Conservation (phyloP, 441 rosid genomes). For the Macaranga tanarius region DNA sequence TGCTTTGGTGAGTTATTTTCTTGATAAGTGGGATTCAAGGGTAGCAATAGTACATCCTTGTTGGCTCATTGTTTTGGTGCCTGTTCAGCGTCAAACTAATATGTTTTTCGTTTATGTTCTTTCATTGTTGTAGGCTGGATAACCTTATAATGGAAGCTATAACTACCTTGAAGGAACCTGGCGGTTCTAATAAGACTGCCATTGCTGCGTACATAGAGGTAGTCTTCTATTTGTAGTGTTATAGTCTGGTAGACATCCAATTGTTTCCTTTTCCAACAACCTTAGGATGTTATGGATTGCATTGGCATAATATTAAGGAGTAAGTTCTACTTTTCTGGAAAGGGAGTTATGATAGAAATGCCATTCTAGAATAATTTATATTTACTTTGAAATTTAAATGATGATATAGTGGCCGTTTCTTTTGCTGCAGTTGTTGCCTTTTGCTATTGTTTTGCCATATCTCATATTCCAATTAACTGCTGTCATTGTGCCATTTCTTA, state of each 20-base stretch:
- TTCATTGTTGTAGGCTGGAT: constrained; percentile 59
- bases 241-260: background rate
- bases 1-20: background rate
- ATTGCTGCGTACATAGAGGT: constrained; percentile 92
- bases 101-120: constrained; percentile 7
- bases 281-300: background rate
- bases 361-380: background rate
- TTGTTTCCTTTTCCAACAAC: background rate
- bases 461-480: background rate
- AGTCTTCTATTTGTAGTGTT: constrained; percentile 14
- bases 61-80: background rate
- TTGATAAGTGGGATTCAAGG: no score
- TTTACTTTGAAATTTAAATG: background rate
- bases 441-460: background rate
- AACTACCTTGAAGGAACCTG: constrained; percentile 74
- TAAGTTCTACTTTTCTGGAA: background rate
- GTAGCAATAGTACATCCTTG: background rate
- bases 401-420: background rate
- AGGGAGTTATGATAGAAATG: background rate
- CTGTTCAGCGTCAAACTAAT: background rate
- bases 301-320: background rate
- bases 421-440: background rate
- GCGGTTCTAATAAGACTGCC: constrained; percentile 80
- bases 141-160: constrained; percentile 88
- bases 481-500: background rate